Percentiles rank a stretch among this genome's conserved stretches.
phyloP scores from a whole-genome alignment of 345 rosid species.

The Populus nigra region DNA sequence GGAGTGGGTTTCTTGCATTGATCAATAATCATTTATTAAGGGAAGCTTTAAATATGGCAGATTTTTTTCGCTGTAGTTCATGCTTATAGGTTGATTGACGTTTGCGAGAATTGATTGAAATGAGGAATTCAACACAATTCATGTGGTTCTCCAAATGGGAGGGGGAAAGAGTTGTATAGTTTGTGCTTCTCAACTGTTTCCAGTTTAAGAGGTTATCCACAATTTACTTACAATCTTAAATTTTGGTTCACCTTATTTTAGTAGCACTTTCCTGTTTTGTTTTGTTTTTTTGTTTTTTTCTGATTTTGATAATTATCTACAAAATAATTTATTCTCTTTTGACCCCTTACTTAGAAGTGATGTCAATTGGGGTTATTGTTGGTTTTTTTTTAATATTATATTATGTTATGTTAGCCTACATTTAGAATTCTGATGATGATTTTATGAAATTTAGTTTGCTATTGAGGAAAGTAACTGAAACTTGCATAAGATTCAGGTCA shows the following conservation, averaged over 20 bases:
- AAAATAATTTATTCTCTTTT: no score
- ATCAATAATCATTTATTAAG: not conserved
- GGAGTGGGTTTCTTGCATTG: constrained; percentile 3
- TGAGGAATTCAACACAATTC: not conserved
- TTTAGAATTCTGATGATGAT: no score
- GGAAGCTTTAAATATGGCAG: not conserved
- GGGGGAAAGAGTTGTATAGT: not conserved
- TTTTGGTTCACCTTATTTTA: not conserved
- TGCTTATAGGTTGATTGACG: not conserved
- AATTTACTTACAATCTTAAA: not conserved
- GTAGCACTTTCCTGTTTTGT: no score
- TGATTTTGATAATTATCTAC: no score
- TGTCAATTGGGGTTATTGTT: no score
- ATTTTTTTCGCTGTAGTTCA: not conserved
- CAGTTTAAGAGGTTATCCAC: not conserved
- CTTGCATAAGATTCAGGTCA: no score
- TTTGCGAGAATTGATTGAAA: not conserved
- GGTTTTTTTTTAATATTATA: no score
- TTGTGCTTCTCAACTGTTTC: constrained; percentile 12
- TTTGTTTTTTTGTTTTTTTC: no score
- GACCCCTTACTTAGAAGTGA: no score
- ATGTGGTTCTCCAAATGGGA: not conserved
- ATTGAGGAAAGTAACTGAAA: no score
- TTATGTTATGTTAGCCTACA: no score
- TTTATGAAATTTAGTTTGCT: no score